Base-by-base conservation (phyloP, 2,329 filamentous ascomycete species). In the Ophiostoma australiae region DNA sequence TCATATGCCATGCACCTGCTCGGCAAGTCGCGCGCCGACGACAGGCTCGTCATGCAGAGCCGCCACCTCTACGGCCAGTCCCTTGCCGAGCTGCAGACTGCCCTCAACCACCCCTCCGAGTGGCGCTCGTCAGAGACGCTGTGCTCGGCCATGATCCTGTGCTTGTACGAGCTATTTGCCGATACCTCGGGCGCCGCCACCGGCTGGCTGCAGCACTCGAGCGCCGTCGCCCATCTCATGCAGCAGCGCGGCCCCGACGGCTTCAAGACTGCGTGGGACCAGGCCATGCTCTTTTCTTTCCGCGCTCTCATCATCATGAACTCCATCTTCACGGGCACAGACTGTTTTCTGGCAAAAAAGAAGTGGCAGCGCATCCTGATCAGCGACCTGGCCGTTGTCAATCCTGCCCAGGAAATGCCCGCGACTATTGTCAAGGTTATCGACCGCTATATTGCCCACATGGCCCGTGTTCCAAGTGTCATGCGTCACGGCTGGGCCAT, bases 91-190 rank as follows among this genome's bases (percentile, higher is more conserved):
- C 75, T 82, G 66, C 81, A 82, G 71, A 70, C 69, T 31, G 77
- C 79, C 8, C 74, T 82, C 63, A 75, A 77, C 70, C 81, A 82
- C 72, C 76, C 78, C 1, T 73, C 73, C 20, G 78, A 79, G 72
- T 82, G 81, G 81, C 79, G 76, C 72, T 58, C 52, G n/a, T 58
- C 52, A 11, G 52, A 58, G 52, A 58, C 52, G 23, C 52, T 23
- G 52, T 58, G 79, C 69, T 76, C 83, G 1, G 77, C 80, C 65
- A 81, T 82, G 74, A 73, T 82, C 55, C 74, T 82, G 58, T 80
- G 80, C 70, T 74, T 80, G 20, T 82, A 78, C 44, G 81, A 82
- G 80, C 75, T 81, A n/a, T 82, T 82, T 74, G 80, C 81, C 4
- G 81, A 80, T n/a, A 82, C 80, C 7, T 75, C 73, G 10, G 66